phyloP scores from a whole-genome alignment of 2,329 filamentous ascomycete genomes.

The Aureobasidium sp. region DNA sequence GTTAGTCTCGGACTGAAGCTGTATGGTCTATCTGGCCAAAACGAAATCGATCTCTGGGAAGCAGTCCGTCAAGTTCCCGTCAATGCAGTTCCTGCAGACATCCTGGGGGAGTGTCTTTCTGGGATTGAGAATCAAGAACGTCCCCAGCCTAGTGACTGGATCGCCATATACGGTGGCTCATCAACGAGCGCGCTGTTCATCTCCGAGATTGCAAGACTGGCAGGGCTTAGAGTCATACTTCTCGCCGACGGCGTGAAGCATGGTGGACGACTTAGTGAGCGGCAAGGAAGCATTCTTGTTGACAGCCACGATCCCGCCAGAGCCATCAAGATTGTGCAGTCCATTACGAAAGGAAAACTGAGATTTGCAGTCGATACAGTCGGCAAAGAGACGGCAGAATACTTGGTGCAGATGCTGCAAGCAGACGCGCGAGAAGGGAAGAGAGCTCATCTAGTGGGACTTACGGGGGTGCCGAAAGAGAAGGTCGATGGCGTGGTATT shows the following conservation, averaged over 20 bases:
- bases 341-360: constrained; percentile 50
- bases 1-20: constrained; percentile 66
- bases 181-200: constrained; percentile 17
- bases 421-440: constrained; percentile 20
- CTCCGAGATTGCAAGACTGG: constrained; percentile 58
- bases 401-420: constrained; percentile 50
- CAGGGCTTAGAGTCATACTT: constrained; percentile 57
- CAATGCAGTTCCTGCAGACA: constrained; percentile 37
- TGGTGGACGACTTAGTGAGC: constrained; percentile 49
- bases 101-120: constrained; percentile 56
- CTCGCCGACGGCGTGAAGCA: constrained; percentile 63
- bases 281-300: constrained; percentile 56
- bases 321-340: constrained; percentile 58
- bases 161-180: constrained; percentile 69
- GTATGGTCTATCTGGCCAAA: constrained; percentile 29
- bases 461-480: constrained; percentile 61
- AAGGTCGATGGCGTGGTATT: constrained; percentile 43
- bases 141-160: constrained; percentile 57
- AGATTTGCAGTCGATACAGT: constrained; percentile 64
- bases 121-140: constrained; percentile 48
- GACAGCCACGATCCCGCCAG: constrained; percentile 60
- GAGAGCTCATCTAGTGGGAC: constrained; percentile 54
- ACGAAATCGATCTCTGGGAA: constrained; percentile 50
- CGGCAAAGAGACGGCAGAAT: constrained; percentile 55
- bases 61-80: constrained; percentile 40